Evolutionary conservation across 441 rosid species (phyloP).

Genomic region (Francoa sonchifolia): DNA sequence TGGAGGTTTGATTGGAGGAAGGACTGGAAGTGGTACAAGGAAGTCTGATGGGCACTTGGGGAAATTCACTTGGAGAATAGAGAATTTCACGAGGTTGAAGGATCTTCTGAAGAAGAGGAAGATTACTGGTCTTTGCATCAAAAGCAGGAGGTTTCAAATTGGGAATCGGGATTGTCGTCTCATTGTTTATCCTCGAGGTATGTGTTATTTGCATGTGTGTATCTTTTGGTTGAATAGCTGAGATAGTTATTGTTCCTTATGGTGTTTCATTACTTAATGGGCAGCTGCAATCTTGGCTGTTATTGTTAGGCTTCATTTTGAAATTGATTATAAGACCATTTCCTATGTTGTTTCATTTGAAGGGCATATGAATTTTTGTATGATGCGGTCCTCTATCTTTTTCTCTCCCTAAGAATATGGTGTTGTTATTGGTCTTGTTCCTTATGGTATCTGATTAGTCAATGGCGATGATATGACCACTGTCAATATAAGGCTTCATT

Average conservation of each 20-base stretch:
- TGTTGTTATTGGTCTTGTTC: too few relatives aligned
- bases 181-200: slow-evolving; percentile 98
- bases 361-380: too few relatives aligned
- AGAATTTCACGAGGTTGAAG: slow-evolving; percentile 84
- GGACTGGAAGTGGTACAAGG: slow-evolving; percentile 55
- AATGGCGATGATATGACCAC: not conserved
- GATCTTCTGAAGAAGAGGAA: slow-evolving; percentile 95
- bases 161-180: slow-evolving; percentile 98
- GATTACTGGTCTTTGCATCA: slow-evolving; percentile 95
- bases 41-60: slow-evolving; percentile 93
- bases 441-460: not conserved
- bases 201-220: slow-evolving; percentile 11
- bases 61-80: slow-evolving; percentile 84
- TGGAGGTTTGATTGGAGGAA: slow-evolving; percentile 51
- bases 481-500: not conserved
- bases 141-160: slow-evolving; percentile 96
- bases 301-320: not conserved
- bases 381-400: too few relatives aligned
- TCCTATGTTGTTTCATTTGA: too few relatives aligned
- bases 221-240: not conserved
- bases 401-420: too few relatives aligned
- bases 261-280: not conserved
- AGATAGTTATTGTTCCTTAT: not conserved
- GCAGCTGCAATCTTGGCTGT: too few relatives aligned
- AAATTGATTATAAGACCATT: too few relatives aligned